phyloP scores from a whole-genome alignment of 768 basidiomycete genomes.

The Pleurotus pulmonarius region DNA sequence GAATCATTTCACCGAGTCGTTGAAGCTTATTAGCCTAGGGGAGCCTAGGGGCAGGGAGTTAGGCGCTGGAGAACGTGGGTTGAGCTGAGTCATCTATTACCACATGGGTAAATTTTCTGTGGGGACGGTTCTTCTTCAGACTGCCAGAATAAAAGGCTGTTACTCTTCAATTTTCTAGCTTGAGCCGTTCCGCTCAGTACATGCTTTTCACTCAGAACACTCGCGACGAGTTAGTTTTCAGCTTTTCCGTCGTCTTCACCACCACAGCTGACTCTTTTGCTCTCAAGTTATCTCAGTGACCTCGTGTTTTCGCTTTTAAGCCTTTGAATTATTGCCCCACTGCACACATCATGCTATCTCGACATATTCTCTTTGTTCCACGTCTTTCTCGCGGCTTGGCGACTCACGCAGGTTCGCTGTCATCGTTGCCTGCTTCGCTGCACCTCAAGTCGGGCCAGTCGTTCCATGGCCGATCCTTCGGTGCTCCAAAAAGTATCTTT shows the following conservation, averaged over 20 bases:
- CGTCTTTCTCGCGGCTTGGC: conserved; percentile 55
- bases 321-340: conserved; percentile 20
- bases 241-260: conserved; percentile 18
- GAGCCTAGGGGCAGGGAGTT: no score
- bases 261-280: conserved; percentile 1
- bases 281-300: conserved; percentile 79
- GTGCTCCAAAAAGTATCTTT: conserved; percentile 79
- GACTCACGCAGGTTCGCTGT: conserved; percentile 51
- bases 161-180: conserved; percentile 7
- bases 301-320: conserved; percentile 77
- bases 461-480: conserved; percentile 87
- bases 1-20: no score
- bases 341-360: conserved; percentile 49
- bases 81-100: no score
- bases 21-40: no score
- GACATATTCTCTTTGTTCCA: conserved; percentile 46
- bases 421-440: conserved; percentile 69
- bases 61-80: no score
- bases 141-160: background rate
- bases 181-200: conserved; percentile 26
- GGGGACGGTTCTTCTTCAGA: background rate
- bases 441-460: conserved; percentile 95
- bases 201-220: conserved; percentile 87
- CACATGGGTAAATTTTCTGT: no score
- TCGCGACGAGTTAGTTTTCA: conserved; percentile 72